phyloP scores from a whole-genome alignment of 2,329 filamentous ascomycete species.

The Penicillium sp. region DNA sequence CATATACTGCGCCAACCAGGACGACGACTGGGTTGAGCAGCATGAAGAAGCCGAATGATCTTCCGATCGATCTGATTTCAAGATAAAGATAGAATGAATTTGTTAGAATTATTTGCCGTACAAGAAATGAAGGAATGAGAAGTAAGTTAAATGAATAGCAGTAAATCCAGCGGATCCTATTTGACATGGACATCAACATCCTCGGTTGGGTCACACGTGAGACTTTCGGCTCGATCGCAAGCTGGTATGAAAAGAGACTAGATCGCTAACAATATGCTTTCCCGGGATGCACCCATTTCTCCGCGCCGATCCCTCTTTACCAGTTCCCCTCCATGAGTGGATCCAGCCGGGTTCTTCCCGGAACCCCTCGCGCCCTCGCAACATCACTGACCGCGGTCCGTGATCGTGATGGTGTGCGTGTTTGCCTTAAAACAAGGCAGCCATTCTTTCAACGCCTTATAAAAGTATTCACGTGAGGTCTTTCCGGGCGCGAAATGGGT shows the following conservation, averaged over 20 bases:
- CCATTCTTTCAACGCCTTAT: slow-evolving; percentile 47
- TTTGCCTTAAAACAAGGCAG: slow-evolving; percentile 39
- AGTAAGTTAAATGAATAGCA: neutral
- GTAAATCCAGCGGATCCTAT: slow-evolving; percentile 1
- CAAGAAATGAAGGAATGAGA: neutral
- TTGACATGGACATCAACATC: slow-evolving; percentile 1
- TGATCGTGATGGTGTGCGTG: neutral
- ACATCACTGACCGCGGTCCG: too few relatives aligned
- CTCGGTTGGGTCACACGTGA: slow-evolving; percentile 16
- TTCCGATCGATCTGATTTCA: neutral
- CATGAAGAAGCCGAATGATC: slow-evolving; percentile 16
- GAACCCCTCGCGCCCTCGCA: neutral
- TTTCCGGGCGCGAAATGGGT: slow-evolving; percentile 32
- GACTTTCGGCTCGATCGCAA: slow-evolving; percentile 14
- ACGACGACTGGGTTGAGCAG: slow-evolving; percentile 19
- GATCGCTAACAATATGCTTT: neutral
- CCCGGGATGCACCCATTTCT: neutral
- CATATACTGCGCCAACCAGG: slow-evolving; percentile 20
- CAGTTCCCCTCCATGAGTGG: neutral
- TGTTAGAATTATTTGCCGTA: neutral
- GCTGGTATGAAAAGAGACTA: slow-evolving; percentile 10
- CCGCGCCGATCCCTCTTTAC: neutral
- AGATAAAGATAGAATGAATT: neutral
- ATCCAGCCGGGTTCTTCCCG: neutral
- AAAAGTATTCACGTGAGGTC: slow-evolving; percentile 39